These are phyloP conservation scores for Penicillium sp. DNA, from an alignment of 2,329 filamentous ascomycete genomes.

Conservation along the genomic window DNA sequence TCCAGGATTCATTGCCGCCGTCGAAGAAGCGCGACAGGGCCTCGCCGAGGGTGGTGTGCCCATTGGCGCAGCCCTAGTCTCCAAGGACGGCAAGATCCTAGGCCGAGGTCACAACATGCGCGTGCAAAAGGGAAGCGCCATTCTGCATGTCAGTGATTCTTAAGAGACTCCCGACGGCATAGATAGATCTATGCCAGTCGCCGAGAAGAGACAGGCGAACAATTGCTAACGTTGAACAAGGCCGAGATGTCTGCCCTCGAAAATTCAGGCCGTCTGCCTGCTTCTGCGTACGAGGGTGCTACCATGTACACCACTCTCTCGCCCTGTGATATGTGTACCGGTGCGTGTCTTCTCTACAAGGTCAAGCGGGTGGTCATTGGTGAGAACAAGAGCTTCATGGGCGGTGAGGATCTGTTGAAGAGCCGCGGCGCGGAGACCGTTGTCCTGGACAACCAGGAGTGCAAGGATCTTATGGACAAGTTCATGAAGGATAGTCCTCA, in stretches of 20 bases:
- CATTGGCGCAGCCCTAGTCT: constrained; percentile 64
- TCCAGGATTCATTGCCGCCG: constrained; percentile 58
- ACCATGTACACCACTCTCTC: constrained; percentile 85
- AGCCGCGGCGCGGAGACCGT: constrained; percentile 71
- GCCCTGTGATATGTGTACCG: constrained; percentile 81
- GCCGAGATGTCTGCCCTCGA: constrained; percentile 76
- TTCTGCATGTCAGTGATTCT: constrained; percentile 63
- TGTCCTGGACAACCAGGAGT: constrained; percentile 67
- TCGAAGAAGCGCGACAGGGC: constrained; percentile 60
- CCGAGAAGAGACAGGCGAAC: background rate
- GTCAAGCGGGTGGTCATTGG: constrained; percentile 73
- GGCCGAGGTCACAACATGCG: constrained; percentile 75
- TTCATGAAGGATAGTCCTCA: constrained; percentile 74
- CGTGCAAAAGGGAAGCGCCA: constrained; percentile 70
- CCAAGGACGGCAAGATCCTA: constrained; percentile 68
- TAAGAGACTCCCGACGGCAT: background rate
- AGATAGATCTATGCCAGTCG: background rate
- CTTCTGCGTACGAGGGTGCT: constrained; percentile 66
- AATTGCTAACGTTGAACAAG: constrained; percentile 42
- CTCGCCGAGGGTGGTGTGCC: constrained; percentile 61
- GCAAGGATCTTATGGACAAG: constrained; percentile 67
- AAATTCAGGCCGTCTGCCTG: constrained; percentile 71
- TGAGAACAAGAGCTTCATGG: constrained; percentile 74
- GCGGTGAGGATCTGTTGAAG: constrained; percentile 70
- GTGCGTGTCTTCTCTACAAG: constrained; percentile 75